A percentile compares a stretch with the other conserved stretches of the same genome.
These are phyloP conservation scores for Beauveria australis DNA, from an alignment of 2,329 filamentous ascomycete genomes.

Conservation along the genomic window DNA sequence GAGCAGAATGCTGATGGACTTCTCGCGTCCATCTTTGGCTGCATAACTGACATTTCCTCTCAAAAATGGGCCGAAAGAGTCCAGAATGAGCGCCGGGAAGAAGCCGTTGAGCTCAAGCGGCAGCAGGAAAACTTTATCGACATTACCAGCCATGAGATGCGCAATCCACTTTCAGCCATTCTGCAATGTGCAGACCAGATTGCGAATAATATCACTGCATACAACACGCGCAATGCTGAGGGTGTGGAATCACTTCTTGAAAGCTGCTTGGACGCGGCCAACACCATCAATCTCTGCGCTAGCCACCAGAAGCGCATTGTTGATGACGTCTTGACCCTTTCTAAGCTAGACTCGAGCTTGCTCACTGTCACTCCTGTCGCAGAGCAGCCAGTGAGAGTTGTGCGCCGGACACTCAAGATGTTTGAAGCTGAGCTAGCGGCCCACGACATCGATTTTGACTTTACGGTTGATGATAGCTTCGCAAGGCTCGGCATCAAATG, in stretches of 20 bases:
- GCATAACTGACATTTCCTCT: conserved; percentile 76
- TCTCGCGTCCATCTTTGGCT: conserved; percentile 69
- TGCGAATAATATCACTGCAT: conserved; percentile 37
- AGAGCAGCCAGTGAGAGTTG: conserved; percentile 59
- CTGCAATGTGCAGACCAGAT: conserved; percentile 73
- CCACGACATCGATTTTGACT: conserved; percentile 63
- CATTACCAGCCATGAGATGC: conserved; percentile 68
- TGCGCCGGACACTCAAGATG: conserved; percentile 66
- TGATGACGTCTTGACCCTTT: conserved; percentile 58
- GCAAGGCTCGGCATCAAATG: conserved; percentile 57
- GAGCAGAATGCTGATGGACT: conserved; percentile 56
- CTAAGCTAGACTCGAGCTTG: conserved; percentile 63
- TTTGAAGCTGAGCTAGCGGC: conserved; percentile 68
- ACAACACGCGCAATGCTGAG: conserved; percentile 31
- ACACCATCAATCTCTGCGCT: conserved; percentile 72
- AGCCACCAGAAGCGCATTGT: conserved; percentile 70
- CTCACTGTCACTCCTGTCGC: conserved; percentile 63
- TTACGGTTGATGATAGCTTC: conserved; percentile 61
- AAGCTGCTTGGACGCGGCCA: conserved; percentile 62
- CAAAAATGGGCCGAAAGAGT: conserved; percentile 80
- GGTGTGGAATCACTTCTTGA: conserved; percentile 43
- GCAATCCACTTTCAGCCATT: conserved; percentile 67
- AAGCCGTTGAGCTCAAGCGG: conserved; percentile 72
- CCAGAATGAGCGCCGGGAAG: conserved; percentile 68
- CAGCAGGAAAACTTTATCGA: conserved; percentile 67